These are phyloP conservation scores for Lichtheimia ornata DNA, from an alignment of 371 early-diverging fungal species.

Conservation along the genomic window DNA sequence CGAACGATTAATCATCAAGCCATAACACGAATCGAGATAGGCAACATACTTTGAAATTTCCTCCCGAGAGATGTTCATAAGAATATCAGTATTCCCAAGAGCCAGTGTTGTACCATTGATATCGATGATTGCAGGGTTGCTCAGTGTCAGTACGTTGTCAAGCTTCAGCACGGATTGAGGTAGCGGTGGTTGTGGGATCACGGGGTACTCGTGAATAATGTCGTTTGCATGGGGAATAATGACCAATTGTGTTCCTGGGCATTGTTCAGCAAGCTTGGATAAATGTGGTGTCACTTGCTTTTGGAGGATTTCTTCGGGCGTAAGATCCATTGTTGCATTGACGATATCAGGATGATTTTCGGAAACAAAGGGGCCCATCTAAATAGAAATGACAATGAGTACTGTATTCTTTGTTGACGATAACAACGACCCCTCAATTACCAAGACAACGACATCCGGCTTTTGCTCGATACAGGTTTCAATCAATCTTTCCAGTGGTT, in stretches of 20 bases:
- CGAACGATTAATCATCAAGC: not conserved
- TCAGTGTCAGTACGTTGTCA: slow-evolving; percentile 55
- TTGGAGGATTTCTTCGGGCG: slow-evolving; percentile 69
- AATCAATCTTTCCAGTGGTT: slow-evolving; percentile 76
- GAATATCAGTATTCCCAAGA: slow-evolving; percentile 69
- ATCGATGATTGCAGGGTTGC: slow-evolving; percentile 82
- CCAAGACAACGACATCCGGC: slow-evolving; percentile 82
- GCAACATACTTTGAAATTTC: slow-evolving; percentile 60
- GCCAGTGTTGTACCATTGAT: slow-evolving; percentile 82
- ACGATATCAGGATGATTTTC: slow-evolving; percentile 31
- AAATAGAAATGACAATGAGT: not conserved
- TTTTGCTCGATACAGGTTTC: slow-evolving; percentile 52
- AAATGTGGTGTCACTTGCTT: slow-evolving; percentile 50
- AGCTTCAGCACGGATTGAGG: slow-evolving; percentile 20
- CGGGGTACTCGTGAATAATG: slow-evolving; percentile 64
- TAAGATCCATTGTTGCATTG: slow-evolving; percentile 53
- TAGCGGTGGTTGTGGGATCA: slow-evolving; percentile 86
- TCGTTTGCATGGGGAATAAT: slow-evolving; percentile 81
- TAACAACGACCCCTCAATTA: slow-evolving; percentile 14
- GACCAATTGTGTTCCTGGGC: slow-evolving; percentile 52
- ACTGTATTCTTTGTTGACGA: not conserved
- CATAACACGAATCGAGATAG: not conserved
- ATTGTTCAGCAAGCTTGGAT: slow-evolving; percentile 41
- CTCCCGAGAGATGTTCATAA: slow-evolving; percentile 66
- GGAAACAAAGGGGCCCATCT: slow-evolving; percentile 20